Evolutionary conservation across 2,329 filamentous ascomycete species (phyloP).

Genomic region (Fusarium agapanthi): DNA sequence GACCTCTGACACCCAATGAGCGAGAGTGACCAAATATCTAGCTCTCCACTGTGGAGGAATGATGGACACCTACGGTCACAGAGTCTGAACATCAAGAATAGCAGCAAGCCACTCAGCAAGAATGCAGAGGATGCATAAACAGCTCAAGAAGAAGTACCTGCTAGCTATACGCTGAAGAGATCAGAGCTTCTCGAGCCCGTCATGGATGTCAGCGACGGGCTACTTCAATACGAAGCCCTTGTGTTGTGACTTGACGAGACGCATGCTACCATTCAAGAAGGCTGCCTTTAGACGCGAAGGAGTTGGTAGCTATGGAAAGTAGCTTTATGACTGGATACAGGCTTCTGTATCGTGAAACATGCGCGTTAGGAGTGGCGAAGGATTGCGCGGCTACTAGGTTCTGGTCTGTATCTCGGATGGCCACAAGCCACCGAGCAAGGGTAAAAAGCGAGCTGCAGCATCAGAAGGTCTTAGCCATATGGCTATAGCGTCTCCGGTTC

Average conservation of each 20-base stretch:
- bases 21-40: not conserved
- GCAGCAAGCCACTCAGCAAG: not conserved
- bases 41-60: not conserved
- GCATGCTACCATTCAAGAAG: no score
- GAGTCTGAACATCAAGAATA: not conserved
- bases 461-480: no score
- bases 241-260: not conserved
- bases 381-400: not conserved
- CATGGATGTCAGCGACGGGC: not conserved
- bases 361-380: not conserved
- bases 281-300: rapidly evolving
- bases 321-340: not conserved
- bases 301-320: rapidly evolving
- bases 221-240: no score
- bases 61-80: not conserved
- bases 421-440: not conserved
- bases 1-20: not conserved
- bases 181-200: rapidly evolving
- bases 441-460: not conserved
- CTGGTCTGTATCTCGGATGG: not conserved
- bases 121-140: not conserved
- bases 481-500: no score
- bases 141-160: not conserved
- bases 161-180: not conserved
- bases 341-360: not conserved